Percentiles rank a stretch among this genome's conserved stretches.
Evolutionary conservation across 2,329 filamentous ascomycete species (phyloP).

Genomic region (Aspergillus persii): DNA sequence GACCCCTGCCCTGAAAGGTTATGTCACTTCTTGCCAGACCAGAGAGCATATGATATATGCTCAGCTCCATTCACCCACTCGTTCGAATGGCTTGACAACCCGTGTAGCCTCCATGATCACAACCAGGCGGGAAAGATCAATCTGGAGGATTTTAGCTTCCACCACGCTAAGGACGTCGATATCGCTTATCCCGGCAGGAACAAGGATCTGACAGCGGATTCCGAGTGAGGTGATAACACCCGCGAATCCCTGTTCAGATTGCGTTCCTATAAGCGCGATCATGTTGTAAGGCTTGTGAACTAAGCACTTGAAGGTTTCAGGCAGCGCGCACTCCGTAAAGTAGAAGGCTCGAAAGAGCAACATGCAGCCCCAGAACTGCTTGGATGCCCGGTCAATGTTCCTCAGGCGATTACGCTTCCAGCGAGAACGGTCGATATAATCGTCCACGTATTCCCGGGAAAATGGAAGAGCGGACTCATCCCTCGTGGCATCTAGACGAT

Average conservation of each 20-base stretch:
- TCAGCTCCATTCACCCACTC: constrained; percentile 32
- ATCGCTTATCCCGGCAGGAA: constrained; percentile 23
- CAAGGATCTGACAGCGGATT: constrained; percentile 28
- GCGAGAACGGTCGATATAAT: constrained; percentile 46
- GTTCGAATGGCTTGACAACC: constrained; percentile 32
- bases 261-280: constrained; percentile 21
- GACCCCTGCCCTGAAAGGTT: not conserved
- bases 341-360: constrained; percentile 59
- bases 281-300: constrained; percentile 28
- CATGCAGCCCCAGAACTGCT: constrained; percentile 51
- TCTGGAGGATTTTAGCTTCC: constrained; percentile 32
- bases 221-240: constrained; percentile 34
- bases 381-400: constrained; percentile 38
- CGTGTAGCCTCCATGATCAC: constrained; percentile 35
- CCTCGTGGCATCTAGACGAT: constrained; percentile 36
- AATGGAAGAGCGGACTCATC: constrained; percentile 49
- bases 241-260: constrained; percentile 21
- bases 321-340: constrained; percentile 53
- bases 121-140: constrained; percentile 32
- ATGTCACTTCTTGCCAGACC: not conserved
- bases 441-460: constrained; percentile 45
- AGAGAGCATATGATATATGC: not conserved
- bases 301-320: constrained; percentile 45
- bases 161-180: constrained; percentile 33
- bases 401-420: constrained; percentile 41